Conservation (phyloP, 176 grass and related monocot species). For the Microstegium vimineum region DNA sequence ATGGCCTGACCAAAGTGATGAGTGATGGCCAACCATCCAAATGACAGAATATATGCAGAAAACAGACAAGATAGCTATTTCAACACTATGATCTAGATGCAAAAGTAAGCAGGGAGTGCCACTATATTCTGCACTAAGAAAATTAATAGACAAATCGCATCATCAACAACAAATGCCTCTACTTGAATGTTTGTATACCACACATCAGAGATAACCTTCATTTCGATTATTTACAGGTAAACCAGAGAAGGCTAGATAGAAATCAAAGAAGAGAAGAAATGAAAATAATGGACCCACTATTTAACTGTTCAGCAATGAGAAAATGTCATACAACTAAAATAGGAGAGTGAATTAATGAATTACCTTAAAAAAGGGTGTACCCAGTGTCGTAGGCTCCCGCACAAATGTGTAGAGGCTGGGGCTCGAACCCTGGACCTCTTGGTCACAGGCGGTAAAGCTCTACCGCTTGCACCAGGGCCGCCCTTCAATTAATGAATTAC, state of each 20-base stretch:
- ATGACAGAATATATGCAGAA: not conserved
- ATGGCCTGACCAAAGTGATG: not conserved
- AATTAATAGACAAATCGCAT: not conserved
- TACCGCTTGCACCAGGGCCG: too few species aligned
- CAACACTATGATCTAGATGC: not conserved
- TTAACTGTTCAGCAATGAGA: not conserved
- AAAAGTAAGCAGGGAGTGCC: constrained; percentile 1
- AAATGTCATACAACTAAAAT: not conserved
- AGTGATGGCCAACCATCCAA: not conserved
- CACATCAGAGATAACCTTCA: not conserved
- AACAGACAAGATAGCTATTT: not conserved
- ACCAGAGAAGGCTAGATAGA: not conserved
- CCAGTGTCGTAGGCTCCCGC: too few species aligned
- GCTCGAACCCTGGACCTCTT: too few species aligned
- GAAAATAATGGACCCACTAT: not conserved
- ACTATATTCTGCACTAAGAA: constrained; percentile 1
- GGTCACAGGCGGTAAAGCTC: too few species aligned
- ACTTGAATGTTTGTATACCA: not conserved
- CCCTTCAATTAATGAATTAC: constrained; percentile 27
- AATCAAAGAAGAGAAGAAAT: not conserved
- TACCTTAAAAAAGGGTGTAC: too few species aligned
- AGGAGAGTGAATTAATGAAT: not conserved
- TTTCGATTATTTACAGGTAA: not conserved
- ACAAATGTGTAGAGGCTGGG: too few species aligned
- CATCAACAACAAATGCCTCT: not conserved